These are phyloP conservation scores for Psilocybe mexicana DNA, from an alignment of 1,284 basidiomycete genomes.

Conservation along the genomic window DNA sequence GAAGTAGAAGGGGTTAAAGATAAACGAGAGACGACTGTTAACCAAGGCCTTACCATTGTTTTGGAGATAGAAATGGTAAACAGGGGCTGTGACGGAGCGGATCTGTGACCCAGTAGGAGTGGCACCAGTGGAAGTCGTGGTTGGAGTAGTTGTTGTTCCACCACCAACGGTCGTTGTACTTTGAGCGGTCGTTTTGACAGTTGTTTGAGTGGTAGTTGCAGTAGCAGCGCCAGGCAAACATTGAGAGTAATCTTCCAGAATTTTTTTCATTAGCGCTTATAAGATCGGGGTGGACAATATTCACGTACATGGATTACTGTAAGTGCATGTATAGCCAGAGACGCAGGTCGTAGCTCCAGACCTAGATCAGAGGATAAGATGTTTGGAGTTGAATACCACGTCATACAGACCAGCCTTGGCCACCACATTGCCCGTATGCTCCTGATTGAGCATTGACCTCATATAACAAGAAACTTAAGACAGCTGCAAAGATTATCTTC, in stretches of 20 bases:
- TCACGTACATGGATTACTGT: slow-evolving; percentile 42
- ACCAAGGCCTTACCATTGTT: slow-evolving; percentile 38
- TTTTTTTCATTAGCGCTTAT: background rate
- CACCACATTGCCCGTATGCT: slow-evolving; percentile 51
- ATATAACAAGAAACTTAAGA: slow-evolving; percentile 19
- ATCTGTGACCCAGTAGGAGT: slow-evolving; percentile 54
- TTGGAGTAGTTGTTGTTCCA: slow-evolving; percentile 28
- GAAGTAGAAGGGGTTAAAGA: background rate
- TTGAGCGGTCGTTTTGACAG: slow-evolving; percentile 17
- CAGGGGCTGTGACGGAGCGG: slow-evolving; percentile 52
- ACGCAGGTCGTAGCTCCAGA: slow-evolving; percentile 47
- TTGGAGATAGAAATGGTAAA: slow-evolving; percentile 60
- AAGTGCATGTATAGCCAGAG: slow-evolving; percentile 45
- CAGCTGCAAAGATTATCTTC: slow-evolving; percentile 14
- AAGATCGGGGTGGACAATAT: background rate
- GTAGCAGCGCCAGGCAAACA: slow-evolving; percentile 39
- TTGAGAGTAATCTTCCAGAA: slow-evolving; percentile 48
- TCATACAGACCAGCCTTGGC: slow-evolving; percentile 43
- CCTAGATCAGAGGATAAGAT: slow-evolving; percentile 29
- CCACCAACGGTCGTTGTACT: slow-evolving; percentile 21
- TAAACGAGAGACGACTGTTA: background rate
- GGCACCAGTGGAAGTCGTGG: slow-evolving; percentile 43
- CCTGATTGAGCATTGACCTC: slow-evolving; percentile 37
- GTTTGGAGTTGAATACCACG: too few species aligned
- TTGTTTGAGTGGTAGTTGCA: slow-evolving; percentile 19